These are phyloP conservation scores for Royoungia palumana DNA, from an alignment of 768 basidiomycete genomes.

Conservation along the genomic window DNA sequence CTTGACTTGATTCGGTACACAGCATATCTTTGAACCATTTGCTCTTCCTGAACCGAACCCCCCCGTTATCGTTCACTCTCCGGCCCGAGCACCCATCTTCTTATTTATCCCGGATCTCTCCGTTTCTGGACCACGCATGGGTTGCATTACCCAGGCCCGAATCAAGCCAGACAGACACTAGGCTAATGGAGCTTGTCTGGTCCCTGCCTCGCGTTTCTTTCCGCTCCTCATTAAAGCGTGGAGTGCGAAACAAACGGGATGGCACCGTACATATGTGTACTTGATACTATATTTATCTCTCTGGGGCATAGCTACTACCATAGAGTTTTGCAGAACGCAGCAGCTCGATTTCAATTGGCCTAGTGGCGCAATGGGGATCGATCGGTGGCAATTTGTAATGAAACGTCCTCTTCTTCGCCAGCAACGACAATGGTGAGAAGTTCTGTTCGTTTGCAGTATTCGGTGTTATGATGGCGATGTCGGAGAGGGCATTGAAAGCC, in stretches of 20 bases:
- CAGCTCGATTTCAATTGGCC: background rate
- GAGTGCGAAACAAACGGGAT: slow-evolving; percentile 6
- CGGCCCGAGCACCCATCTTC: slow-evolving; percentile 10
- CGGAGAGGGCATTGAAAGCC: too few relatives aligned
- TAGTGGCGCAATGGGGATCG: slow-evolving; percentile 2
- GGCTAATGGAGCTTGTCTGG: background rate
- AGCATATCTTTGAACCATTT: slow-evolving; percentile 11
- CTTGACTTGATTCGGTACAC: slow-evolving; percentile 17
- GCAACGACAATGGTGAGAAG: background rate
- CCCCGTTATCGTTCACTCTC: slow-evolving; percentile 5
- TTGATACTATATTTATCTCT: slow-evolving; percentile 21
- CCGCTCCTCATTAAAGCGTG: background rate
- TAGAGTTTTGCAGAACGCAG: slow-evolving; percentile 9
- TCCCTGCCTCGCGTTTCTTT: background rate
- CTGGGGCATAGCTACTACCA: slow-evolving; percentile 6
- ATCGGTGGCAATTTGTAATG: slow-evolving; percentile 5
- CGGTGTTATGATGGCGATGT: too few relatives aligned
- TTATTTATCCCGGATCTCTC: slow-evolving; percentile 28
- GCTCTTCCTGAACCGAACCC: slow-evolving; percentile 20
- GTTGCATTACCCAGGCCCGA: slow-evolving; percentile 3
- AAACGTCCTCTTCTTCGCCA: background rate
- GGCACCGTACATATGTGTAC: slow-evolving; percentile 20
- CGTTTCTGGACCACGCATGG: slow-evolving; percentile 7
- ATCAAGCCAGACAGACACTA: slow-evolving; percentile 1
- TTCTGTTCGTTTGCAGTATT: background rate